A percentile compares a stretch with the other conserved stretches of the same genome.
Evolutionary conservation across 2,329 filamentous ascomycete species (phyloP).

Genomic region (Zymoseptoria tritici): DNA sequence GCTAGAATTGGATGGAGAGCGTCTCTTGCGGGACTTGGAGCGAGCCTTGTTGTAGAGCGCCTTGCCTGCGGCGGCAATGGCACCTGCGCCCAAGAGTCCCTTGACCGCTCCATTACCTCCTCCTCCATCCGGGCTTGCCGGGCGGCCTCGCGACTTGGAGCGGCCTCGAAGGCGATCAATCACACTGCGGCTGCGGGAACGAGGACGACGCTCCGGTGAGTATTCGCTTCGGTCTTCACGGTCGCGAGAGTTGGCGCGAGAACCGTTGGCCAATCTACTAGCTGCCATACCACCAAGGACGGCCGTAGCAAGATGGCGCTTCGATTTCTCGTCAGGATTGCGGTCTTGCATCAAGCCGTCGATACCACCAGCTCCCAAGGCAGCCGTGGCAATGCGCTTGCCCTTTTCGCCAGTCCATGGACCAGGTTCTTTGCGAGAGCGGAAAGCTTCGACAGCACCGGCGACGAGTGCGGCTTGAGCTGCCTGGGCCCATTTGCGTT

Average conservation of each 20-base stretch:
- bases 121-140: conserved; percentile 33
- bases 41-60: conserved; percentile 49
- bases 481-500: conserved; percentile 61
- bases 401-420: conserved; percentile 87
- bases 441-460: conserved; percentile 86
- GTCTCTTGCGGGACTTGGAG: conserved; percentile 45
- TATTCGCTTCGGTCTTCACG: conserved; percentile 25
- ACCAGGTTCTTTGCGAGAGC: conserved; percentile 79
- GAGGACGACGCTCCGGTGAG: conserved; percentile 34
- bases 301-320: conserved; percentile 75
- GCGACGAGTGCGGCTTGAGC: conserved; percentile 86
- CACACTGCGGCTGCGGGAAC: conserved; percentile 60
- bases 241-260: conserved; percentile 57
- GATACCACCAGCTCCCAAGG: conserved; percentile 75
- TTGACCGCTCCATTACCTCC: conserved; percentile 40
- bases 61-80: conserved; percentile 45
- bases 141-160: conserved; percentile 41
- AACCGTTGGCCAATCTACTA: conserved; percentile 78
- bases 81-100: conserved; percentile 42
- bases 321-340: conserved; percentile 64
- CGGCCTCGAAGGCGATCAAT: conserved; percentile 42
- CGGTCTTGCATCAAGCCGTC: conserved; percentile 61
- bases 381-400: conserved; percentile 83
- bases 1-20: conserved; percentile 40
- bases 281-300: conserved; percentile 82